Conservation (phyloP, 2,329 filamentous ascomycete species). For the Cadophora luteo-olivacea region DNA sequence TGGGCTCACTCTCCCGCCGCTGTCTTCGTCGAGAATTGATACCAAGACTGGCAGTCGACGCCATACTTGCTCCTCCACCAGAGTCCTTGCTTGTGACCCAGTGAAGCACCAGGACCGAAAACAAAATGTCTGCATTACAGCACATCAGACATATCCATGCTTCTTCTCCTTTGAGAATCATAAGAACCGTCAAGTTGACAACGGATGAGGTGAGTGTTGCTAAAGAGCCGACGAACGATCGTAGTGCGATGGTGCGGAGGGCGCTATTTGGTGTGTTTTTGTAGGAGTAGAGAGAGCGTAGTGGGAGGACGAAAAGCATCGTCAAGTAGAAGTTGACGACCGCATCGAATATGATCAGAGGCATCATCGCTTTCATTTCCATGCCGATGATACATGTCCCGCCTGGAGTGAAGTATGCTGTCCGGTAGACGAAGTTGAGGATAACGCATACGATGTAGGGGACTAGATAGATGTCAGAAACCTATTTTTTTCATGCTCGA, state of each 20-base stretch:
- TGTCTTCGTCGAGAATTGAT: background rate
- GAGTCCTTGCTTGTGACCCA: conserved; percentile 57
- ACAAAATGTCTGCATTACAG: conserved; percentile 68
- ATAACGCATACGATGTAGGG: conserved; percentile 33
- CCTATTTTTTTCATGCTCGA: background rate
- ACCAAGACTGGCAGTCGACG: background rate
- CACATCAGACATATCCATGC: conserved; percentile 70
- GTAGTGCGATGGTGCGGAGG: conserved; percentile 58
- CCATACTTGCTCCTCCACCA: background rate
- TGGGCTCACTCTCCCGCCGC: background rate
- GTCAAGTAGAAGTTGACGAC: conserved; percentile 54
- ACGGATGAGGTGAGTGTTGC: conserved; percentile 30
- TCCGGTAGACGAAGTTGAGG: conserved; percentile 54
- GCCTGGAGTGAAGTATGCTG: conserved; percentile 49
- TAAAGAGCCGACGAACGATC: conserved; percentile 55
- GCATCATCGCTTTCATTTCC: conserved; percentile 61
- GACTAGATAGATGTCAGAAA: conserved; percentile 23
- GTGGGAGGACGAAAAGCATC: conserved; percentile 35
- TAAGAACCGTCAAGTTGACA: conserved; percentile 64
- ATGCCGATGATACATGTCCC: conserved; percentile 68
- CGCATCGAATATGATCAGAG: conserved; percentile 65
- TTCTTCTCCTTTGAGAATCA: conserved; percentile 64
- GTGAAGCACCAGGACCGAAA: conserved; percentile 64
- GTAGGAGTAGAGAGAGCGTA: conserved; percentile 56
- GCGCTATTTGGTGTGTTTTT: conserved; percentile 51